Evolutionary conservation across 768 basidiomycete species (phyloP).

Genomic region (Amanita inopinata): DNA sequence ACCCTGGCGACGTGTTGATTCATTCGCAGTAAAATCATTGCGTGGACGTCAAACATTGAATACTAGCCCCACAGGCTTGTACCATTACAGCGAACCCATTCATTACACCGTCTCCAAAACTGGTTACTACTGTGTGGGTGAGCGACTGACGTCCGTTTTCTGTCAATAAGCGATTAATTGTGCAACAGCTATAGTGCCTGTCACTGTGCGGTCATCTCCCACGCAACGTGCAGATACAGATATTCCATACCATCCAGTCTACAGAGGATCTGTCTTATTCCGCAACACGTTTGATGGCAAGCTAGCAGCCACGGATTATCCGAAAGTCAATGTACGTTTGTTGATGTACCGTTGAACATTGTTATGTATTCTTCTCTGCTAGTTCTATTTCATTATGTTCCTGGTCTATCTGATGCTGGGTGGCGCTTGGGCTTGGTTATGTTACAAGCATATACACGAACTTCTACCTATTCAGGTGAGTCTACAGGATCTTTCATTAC

Average conservation of each 20-base stretch:
- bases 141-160: slow-evolving; percentile 18
- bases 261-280: slow-evolving; percentile 75
- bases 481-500: background rate
- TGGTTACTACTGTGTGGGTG: slow-evolving; percentile 95
- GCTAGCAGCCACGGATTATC: slow-evolving; percentile 89
- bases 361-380: slow-evolving; percentile 1
- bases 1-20: slow-evolving; percentile 31
- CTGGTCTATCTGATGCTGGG: slow-evolving; percentile 66
- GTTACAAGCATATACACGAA: slow-evolving; percentile 71
- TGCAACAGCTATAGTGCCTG: slow-evolving; percentile 69
- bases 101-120: slow-evolving; percentile 78
- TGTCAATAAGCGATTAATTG: background rate
- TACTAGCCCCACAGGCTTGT: slow-evolving; percentile 38
- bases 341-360: background rate
- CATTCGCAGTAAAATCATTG: slow-evolving; percentile 2
- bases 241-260: slow-evolving; percentile 63
- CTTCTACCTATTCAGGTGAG: slow-evolving; percentile 81
- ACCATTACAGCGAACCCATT: slow-evolving; percentile 61
- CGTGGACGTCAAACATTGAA: slow-evolving; percentile 21
- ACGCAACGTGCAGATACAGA: slow-evolving; percentile 34
- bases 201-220: slow-evolving; percentile 54
- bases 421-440: slow-evolving; percentile 73
- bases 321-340: slow-evolving; percentile 81
- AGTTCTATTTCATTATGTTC: slow-evolving; percentile 89
- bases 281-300: slow-evolving; percentile 82